Percentiles rank a stretch among this genome's conserved stretches.
Conservation (phyloP, 148 eudicot genomes). For the Vaccinium vitisidaea region DNA sequence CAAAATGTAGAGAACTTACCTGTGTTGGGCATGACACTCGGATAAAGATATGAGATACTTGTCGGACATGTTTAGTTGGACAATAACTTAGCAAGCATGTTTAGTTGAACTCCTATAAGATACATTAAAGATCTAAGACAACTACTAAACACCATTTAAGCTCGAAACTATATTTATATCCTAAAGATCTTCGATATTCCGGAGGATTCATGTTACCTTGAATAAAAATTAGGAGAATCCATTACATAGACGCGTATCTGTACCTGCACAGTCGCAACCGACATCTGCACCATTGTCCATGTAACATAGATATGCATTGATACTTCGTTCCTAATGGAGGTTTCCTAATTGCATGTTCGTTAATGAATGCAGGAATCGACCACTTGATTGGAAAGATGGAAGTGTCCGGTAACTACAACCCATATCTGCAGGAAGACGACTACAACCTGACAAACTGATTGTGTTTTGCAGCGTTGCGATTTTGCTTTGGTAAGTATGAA, state of each 20-base stretch:
- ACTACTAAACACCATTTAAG: neutral
- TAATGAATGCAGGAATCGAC: constrained; percentile 55
- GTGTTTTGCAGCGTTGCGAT: neutral
- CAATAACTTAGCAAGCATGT: neutral
- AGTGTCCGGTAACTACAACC: constrained; percentile 46
- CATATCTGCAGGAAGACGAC: constrained; percentile 53
- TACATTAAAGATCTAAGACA: neutral
- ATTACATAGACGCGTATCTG: neutral
- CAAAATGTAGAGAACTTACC: neutral
- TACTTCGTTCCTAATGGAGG: neutral
- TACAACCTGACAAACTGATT: constrained; percentile 58
- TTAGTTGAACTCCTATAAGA: neutral
- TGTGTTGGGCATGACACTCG: neutral
- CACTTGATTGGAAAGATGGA: constrained; percentile 68
- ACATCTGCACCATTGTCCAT: neutral
- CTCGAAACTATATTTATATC: neutral
- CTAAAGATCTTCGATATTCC: neutral
- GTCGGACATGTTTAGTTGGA: neutral
- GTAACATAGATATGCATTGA: neutral
- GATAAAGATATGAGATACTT: neutral
- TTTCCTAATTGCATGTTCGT: neutral
- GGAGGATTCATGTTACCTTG: too few species aligned
- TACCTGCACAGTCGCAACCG: neutral
- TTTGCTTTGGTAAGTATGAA: constrained; percentile 10
- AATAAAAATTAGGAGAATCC: too few species aligned